A percentile compares a stretch with the other conserved stretches of the same genome.
Conservation (phyloP, 441 rosid genomes). For the Aquilaria agallochum region DNA sequence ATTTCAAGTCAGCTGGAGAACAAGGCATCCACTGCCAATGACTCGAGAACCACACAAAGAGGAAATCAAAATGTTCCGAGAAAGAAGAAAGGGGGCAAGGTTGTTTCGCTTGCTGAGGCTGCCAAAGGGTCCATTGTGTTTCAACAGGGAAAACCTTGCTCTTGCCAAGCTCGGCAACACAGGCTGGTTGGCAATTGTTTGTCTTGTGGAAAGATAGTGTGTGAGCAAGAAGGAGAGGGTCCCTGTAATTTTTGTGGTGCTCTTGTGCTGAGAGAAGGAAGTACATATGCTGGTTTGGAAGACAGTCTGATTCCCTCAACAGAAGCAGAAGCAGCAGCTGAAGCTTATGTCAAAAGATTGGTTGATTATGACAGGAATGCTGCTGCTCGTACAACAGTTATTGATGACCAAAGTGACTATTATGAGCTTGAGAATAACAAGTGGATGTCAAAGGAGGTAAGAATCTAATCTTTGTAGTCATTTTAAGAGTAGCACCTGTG, state of each 20-base stretch:
- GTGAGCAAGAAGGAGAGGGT: conserved; percentile 96
- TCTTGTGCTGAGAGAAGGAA: conserved; percentile 85
- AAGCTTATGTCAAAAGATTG: conserved; percentile 88
- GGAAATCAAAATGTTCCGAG: conserved; percentile 45
- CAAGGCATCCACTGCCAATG: conserved; percentile 15
- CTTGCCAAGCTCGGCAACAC: conserved; percentile 86
- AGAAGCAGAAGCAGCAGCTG: conserved; percentile 81
- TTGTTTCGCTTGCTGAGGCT: conserved; percentile 85
- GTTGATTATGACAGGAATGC: conserved; percentile 87
- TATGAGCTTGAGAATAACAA: conserved; percentile 84
- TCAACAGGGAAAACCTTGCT: conserved; percentile 89
- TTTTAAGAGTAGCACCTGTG: not conserved
- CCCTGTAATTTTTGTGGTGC: conserved; percentile 88
- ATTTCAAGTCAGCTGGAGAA: conserved; percentile 21
- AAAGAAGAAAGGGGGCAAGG: conserved; percentile 87
- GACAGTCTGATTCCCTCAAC: conserved; percentile 54
- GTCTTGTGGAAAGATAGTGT: conserved; percentile 93
- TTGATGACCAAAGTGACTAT: conserved; percentile 96
- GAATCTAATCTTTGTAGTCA: conserved; percentile 3
- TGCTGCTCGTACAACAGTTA: conserved; percentile 91
- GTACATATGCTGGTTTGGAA: conserved; percentile 86
- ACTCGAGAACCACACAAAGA: conserved; percentile 27
- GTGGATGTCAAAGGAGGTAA: conserved; percentile 92
- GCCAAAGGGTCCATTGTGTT: conserved; percentile 89
- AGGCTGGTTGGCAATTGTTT: conserved; percentile 84